Evolutionary conservation across 2,329 filamentous ascomycete species (phyloP).

Genomic region (Botrytis paeoniae): DNA sequence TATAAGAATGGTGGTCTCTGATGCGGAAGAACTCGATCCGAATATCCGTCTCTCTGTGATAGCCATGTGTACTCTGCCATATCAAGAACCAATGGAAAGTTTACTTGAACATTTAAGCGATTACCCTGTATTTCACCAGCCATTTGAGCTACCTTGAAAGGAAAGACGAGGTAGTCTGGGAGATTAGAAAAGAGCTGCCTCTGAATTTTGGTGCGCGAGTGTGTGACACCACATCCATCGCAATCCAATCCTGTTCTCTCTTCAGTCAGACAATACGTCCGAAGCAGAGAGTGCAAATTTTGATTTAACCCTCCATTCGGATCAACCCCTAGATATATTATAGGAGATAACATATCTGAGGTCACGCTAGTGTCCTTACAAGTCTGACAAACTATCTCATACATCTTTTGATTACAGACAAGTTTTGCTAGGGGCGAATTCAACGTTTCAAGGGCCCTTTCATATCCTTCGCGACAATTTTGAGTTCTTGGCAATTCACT

Average conservation of each 20-base stretch:
- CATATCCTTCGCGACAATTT: slow-evolving; percentile 10
- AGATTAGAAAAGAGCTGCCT: background rate
- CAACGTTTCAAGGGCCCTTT: background rate
- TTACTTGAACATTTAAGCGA: background rate
- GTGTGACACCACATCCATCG: background rate
- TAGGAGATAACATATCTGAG: background rate
- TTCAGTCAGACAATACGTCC: background rate
- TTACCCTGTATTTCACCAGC: no score
- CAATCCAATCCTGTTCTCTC: background rate
- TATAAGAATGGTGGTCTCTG: slow-evolving; percentile 18
- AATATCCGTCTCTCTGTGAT: slow-evolving; percentile 2
- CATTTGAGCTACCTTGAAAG: background rate
- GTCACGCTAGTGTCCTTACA: background rate
- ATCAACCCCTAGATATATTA: background rate
- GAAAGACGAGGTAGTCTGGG: slow-evolving; percentile 12
- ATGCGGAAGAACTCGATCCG: slow-evolving; percentile 4
- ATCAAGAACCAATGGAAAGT: slow-evolving; percentile 9
- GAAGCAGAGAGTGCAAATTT: background rate
- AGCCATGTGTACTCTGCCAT: slow-evolving; percentile 18
- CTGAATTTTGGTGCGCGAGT: background rate
- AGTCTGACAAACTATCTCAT: background rate
- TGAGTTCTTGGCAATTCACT: slow-evolving; percentile 2
- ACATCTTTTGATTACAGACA: background rate
- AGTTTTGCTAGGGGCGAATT: background rate
- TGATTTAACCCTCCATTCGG: background rate